Conservation (phyloP, 768 basidiomycete species). For the Suillus lakei region DNA sequence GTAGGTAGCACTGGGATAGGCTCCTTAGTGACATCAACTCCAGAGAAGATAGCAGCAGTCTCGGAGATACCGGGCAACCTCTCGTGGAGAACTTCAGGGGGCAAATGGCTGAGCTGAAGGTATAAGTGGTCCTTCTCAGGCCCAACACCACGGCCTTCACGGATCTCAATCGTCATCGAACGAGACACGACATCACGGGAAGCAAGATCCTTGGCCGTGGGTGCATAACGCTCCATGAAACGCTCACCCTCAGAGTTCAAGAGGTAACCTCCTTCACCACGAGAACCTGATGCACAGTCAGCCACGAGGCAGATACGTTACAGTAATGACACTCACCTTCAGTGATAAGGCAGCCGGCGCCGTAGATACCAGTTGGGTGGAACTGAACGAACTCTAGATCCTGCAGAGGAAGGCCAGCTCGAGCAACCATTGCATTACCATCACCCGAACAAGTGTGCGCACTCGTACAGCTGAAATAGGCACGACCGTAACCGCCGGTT, state of each 20-base stretch:
- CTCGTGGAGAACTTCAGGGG: slow-evolving; percentile 93
- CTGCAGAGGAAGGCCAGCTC: slow-evolving; percentile 95
- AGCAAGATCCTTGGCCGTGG: slow-evolving; percentile 98
- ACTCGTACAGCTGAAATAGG: slow-evolving; percentile 98
- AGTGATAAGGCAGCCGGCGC: slow-evolving; percentile 98
- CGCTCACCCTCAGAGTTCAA: slow-evolving; percentile 98
- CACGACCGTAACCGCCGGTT: slow-evolving; percentile 96
- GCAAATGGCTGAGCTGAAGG: slow-evolving; percentile 96
- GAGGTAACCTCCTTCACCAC: slow-evolving; percentile 98
- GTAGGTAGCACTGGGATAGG: slow-evolving; percentile 98
- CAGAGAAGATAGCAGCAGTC: slow-evolving; percentile 98
- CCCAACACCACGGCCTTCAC: slow-evolving; percentile 98
- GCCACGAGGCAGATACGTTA: slow-evolving; percentile 4
- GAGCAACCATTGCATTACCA: slow-evolving; percentile 97
- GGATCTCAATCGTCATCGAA: slow-evolving; percentile 98
- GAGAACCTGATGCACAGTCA: slow-evolving; percentile 67
- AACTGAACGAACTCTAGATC: slow-evolving; percentile 99
- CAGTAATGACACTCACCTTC: slow-evolving; percentile 64
- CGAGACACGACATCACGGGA: slow-evolving; percentile 99
- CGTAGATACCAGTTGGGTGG: slow-evolving; percentile 99
- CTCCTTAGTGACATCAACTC: slow-evolving; percentile 99
- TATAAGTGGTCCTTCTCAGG: slow-evolving; percentile 98
- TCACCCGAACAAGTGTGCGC: slow-evolving; percentile 99
- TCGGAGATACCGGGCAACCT: slow-evolving; percentile 99
- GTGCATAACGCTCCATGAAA: slow-evolving; percentile 99